phyloP scores from a whole-genome alignment of 208 protist species.

The Leptomonas seymouri region DNA sequence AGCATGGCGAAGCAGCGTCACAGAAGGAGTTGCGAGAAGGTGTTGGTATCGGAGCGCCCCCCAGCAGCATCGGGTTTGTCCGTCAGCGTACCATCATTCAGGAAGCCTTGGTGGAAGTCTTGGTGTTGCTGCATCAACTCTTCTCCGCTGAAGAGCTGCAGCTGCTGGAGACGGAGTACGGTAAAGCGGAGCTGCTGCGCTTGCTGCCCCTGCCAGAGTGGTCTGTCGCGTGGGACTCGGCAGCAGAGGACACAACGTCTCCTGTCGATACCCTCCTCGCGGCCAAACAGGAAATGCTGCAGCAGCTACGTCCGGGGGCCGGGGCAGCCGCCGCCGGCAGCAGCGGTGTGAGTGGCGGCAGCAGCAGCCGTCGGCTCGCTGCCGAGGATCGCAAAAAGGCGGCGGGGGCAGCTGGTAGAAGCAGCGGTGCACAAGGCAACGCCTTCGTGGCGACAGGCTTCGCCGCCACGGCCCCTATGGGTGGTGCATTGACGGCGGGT shows the following conservation, averaged over 20 bases:
- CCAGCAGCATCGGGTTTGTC: constrained; percentile 14
- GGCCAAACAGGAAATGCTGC: constrained; percentile 24
- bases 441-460: background rate
- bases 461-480: background rate
- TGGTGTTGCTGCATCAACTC: constrained; percentile 45
- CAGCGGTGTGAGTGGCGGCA: constrained; percentile 1
- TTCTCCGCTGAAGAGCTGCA: constrained; percentile 58
- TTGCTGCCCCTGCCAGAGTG: constrained; percentile 33
- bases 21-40: background rate
- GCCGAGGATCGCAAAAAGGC: constrained; percentile 13
- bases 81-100: constrained; percentile 17
- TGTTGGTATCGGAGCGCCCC: too few species aligned
- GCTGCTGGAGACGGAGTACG: constrained; percentile 59
- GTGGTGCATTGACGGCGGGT: background rate
- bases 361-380: background rate
- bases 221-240: constrained; percentile 4
- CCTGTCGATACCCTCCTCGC: constrained; percentile 13
- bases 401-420: background rate
- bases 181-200: constrained; percentile 36
- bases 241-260: background rate
- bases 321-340: background rate
- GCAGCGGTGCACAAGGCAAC: background rate
- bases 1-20: constrained; percentile 21
- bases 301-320: constrained; percentile 10
- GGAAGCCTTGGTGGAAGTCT: constrained; percentile 26